Evolutionary conservation across 2,329 filamentous ascomycete genomes (phyloP), one percentile per base, ranked within the genome.

Genomic region (Rhinocladiella similis): DNA sequence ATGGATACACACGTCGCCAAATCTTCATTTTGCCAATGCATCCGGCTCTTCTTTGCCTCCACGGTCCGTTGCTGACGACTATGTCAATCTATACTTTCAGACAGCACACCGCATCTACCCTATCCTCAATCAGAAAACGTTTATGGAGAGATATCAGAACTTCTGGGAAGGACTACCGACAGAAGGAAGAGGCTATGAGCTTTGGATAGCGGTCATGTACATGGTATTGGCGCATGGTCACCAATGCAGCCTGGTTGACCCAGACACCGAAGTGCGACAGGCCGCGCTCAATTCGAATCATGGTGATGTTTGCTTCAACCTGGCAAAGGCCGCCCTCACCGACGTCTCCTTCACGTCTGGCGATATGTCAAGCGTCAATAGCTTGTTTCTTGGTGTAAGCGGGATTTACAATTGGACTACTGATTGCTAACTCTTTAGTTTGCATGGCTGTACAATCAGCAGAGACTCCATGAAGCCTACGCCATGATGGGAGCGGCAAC

Each of bases 141-240:
- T 54, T 18, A 19, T 59, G 13, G 41, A 47, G 6, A 33, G 43
- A 4, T 50, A 27, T 25, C 33, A 19, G 5, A 47, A 59, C 33
- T 59, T 46, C 46, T 59, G 47, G 47, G 29, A 51, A 2, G 50
- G 47, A 10, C 27, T 54, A 27, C 51, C 56, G 3, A 59, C 56
- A 2, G 56, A 59, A 38, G 56, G 56, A 3, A 45, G 51, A 19
- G 51, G 55, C 9, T 58, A 54, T 43, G 50, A 50, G 20, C 20
- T 45, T 22, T 59, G 56, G 56, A 47, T 43, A 9, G 56, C 51
- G 4, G 51, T 59, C 13, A 50, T 59, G 56, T 59, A 51, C 47
- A 59, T 59, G 56, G 52, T 51, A 6, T 36, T 59, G 27, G 56
- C 56, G 5, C 51, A 54, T 27, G 56, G 56, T 9, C 56, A 59